Base-by-base conservation (phyloP, 2,329 filamentous ascomycete species). In the Sclerotiophoma versabilis region DNA sequence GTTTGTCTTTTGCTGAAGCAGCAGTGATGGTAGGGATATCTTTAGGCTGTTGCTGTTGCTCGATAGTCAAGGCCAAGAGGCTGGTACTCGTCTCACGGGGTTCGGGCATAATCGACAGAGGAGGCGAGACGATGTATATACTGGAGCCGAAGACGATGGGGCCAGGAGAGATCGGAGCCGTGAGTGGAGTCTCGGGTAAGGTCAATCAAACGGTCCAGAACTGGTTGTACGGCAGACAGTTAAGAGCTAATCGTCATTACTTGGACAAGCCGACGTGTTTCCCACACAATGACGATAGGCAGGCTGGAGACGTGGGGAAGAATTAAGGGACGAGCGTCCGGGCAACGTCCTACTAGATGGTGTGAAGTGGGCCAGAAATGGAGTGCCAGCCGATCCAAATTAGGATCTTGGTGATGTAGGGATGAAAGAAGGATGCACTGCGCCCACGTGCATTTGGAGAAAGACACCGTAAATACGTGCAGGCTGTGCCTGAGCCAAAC, bases 401-500 rank as follows among this genome's bases (percentile, higher is more conserved):
- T 60, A 63, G 61, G 70, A 59, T 58, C 65, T 64, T 64, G 63
- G 65, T 57, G 60, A 68, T 61, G 63, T 62, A 65, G 64, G 62
- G 60, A 66, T 65, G 59, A 56, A n/a, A 43, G 23, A 22, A 46
- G 50, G 39, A 59, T 59, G 59, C 61, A 67, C 70, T 72, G 69
- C 71, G 69, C 68, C 68, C 57, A 53, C 58, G 54, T 62, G 54
- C 50, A 51, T 57, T 65, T 66, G 61, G 63, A 63, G 64, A 65
- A 56, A 63, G 61, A 57, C 58, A 66, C 70, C 69, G 69, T 65
- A 75, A 74, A 74, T 72, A 73, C 64, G 66, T 68, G 61, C 63
- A 66, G 72, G 72, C 71, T 72, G 72, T 75, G 72, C 64, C 64
- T 72, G 66, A 63, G 63, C 70, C 67, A 68, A 66, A 57, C 63